A percentile compares a stretch with the other conserved stretches of the same genome.
These are phyloP conservation scores for Monilinia polystroma DNA, from an alignment of 2,329 filamentous ascomycete genomes.

Conservation along the genomic window DNA sequence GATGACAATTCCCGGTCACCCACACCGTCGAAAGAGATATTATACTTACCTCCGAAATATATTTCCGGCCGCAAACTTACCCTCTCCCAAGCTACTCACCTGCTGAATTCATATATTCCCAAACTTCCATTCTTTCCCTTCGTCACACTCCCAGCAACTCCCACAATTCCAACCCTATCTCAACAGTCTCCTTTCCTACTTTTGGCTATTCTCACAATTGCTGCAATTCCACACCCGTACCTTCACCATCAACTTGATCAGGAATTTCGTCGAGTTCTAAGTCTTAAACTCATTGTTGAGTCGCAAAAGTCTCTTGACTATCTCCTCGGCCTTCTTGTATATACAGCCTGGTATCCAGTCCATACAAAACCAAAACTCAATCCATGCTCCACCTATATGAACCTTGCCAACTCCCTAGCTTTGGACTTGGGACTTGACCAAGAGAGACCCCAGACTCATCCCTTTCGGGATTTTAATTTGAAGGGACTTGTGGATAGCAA, in stretches of 20 bases:
- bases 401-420: constrained; percentile 39
- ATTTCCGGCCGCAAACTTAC: constrained; percentile 32
- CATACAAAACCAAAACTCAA: constrained; percentile 36
- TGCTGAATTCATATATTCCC: constrained; percentile 29
- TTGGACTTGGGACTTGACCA: constrained; percentile 39
- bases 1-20: constrained; percentile 13
- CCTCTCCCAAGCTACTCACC: constrained; percentile 31
- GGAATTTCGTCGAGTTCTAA: constrained; percentile 37
- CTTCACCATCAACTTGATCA: constrained; percentile 37
- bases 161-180: constrained; percentile 34
- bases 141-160: constrained; percentile 30
- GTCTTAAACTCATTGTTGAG: constrained; percentile 47
- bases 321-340: constrained; percentile 58
- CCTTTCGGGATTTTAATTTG: constrained; percentile 29
- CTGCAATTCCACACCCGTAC: constrained; percentile 30
- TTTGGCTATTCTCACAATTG: constrained; percentile 35
- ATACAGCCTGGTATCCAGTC: constrained; percentile 54
- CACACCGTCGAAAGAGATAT: background rate
- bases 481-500: constrained; percentile 29
- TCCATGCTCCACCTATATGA: constrained; percentile 38
- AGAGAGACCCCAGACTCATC: constrained; percentile 30
- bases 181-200: constrained; percentile 36
- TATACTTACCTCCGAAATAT: background rate
- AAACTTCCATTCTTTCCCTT: constrained; percentile 36
- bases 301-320: constrained; percentile 58